Percentiles rank a stretch among this genome's conserved stretches.
These are phyloP conservation scores for Lichtheimia ornata DNA, from an alignment of 371 early-diverging fungal genomes.

Conservation along the genomic window DNA sequence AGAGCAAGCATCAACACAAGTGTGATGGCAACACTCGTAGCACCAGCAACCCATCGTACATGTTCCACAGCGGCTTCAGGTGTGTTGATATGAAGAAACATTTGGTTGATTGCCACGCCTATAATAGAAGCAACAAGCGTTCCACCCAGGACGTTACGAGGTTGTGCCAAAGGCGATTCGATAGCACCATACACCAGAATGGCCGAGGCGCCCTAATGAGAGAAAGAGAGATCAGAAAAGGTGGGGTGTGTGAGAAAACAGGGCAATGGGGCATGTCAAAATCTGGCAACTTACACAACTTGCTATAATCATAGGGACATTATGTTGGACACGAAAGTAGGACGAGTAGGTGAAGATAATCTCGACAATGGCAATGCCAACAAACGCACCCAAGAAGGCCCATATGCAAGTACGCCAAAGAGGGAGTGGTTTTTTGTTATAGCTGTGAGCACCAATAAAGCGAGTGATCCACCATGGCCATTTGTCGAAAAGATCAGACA, in stretches of 20 bases:
- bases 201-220: conserved; percentile 61
- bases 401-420: conserved; percentile 38
- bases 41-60: conserved; percentile 68
- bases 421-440: conserved; percentile 15
- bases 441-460: conserved; percentile 24
- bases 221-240: not conserved
- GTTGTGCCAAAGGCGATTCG: conserved; percentile 76
- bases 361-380: conserved; percentile 41
- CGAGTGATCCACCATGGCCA: conserved; percentile 6
- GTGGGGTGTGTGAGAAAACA: conserved; percentile 4
- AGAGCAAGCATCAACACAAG: conserved; percentile 68
- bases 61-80: conserved; percentile 25
- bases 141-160: conserved; percentile 66
- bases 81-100: conserved; percentile 51
- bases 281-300: conserved; percentile 45
- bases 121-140: conserved; percentile 64
- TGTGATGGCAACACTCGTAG: conserved; percentile 70
- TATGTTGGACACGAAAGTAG: conserved; percentile 20
- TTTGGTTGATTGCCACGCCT: conserved; percentile 63
- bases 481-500: conserved; percentile 11
- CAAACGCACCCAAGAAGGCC: conserved; percentile 52
- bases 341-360: conserved; percentile 29
- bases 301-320: conserved; percentile 44
- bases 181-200: conserved; percentile 73
- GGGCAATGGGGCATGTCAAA: not conserved